Conservation (phyloP, 805 yeast genomes). For the Teunomyces tritomae region DNA sequence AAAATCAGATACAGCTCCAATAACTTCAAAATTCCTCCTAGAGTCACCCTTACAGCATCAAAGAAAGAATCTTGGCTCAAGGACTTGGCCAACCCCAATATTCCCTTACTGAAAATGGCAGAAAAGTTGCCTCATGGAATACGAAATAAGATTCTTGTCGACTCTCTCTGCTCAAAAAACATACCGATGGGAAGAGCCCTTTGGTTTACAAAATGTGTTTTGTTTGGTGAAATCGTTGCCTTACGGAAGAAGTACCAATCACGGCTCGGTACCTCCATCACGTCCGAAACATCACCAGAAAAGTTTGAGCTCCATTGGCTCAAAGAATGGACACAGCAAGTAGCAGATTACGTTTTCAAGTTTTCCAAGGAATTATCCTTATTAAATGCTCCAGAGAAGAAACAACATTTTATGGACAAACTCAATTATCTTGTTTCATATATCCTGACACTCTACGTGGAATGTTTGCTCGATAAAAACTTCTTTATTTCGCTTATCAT, state of each 20-base stretch:
- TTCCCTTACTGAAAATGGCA: constrained; percentile 66
- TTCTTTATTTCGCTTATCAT: constrained; percentile 64
- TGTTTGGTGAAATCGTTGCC: constrained; percentile 52
- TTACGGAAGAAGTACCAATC: constrained; percentile 30
- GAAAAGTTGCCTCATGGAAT: constrained; percentile 90
- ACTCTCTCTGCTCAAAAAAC: constrained; percentile 61
- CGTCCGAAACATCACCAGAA: constrained; percentile 15
- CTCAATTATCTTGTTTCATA: constrained; percentile 61
- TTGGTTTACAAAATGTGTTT: constrained; percentile 88
- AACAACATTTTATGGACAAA: constrained; percentile 44
- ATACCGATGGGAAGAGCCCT: constrained; percentile 81
- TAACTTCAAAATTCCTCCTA: constrained; percentile 72
- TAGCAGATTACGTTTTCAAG: constrained; percentile 57
- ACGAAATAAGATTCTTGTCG: constrained; percentile 67
- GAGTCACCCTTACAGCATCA: constrained; percentile 87
- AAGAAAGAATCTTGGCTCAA: constrained; percentile 82
- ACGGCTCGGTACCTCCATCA: constrained; percentile 1
- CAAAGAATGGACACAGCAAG: constrained; percentile 88
- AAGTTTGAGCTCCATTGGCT: constrained; percentile 61
- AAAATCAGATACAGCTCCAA: constrained; percentile 34
- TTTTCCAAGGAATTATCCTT: constrained; percentile 41
- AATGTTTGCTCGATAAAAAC: constrained; percentile 61
- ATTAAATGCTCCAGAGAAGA: constrained; percentile 27
- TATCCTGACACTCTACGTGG: constrained; percentile 63
- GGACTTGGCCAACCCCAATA: constrained; percentile 66